Base-by-base conservation (phyloP, 805 yeast genomes). In the Teunomyces barrocoloradensis region DNA sequence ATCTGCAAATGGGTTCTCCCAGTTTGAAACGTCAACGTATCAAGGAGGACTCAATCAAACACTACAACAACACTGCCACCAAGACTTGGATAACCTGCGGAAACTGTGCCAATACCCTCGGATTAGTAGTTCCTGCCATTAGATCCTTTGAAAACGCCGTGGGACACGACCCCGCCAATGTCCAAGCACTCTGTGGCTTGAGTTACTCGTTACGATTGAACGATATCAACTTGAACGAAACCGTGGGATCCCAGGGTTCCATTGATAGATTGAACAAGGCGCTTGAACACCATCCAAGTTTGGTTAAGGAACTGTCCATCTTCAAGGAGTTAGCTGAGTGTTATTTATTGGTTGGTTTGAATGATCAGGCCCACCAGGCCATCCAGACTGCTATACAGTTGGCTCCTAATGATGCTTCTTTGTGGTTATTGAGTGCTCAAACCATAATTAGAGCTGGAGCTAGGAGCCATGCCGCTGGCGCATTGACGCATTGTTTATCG, bases 311-410 rank as follows among this genome's bases (percentile, higher is more conserved):
- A 42, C 52, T 74, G 0, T 51, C 55, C 5, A 53, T 81, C 4
- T 75, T 78, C 69, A 72, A 68, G 43, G 84, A 79, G 55, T 63
- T 81, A 44, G 73, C 81, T 0, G 80, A 78, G 49, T 75, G 82
- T 46, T 80, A 81, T 53, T 55, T 77, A 11, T 58, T 71, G 10
- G 53, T 75, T 6, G 76, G 78, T 30, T 69, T 77, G 48, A 68
- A 66, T 39, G 82, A 79, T 36, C 80, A 77, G 49, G 81, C 85
- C 0, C 81, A 79, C 53, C 72, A 68, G 42, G 65, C 78, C 2
- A 65, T 77, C 15, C 74, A 71, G 45, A 66, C 74, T 41, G 78
- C 78, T 3, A 54, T 78, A 4, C 67, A 61, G 33, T 50, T 71
- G 18, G 48, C 56, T 25, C 72, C 70, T 3, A 59, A 62, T 29